A percentile compares a stretch with the other conserved stretches of the same genome.
Evolutionary conservation across 2,329 filamentous ascomycete species (phyloP).

Genomic region (Colletotrichum sp.): DNA sequence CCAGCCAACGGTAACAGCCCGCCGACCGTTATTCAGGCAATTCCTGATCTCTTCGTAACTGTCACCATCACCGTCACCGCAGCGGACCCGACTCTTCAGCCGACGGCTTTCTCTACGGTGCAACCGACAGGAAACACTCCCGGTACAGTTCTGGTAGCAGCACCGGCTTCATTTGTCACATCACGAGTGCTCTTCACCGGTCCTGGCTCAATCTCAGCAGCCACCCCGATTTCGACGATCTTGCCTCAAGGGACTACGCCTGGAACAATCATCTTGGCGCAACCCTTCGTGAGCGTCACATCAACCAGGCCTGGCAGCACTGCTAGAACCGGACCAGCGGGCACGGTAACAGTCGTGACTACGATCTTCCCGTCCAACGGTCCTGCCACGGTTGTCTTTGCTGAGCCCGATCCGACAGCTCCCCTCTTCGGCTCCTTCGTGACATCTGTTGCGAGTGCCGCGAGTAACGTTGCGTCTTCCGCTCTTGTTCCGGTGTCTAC

Average conservation of each 20-base stretch:
- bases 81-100: neutral
- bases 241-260: neutral
- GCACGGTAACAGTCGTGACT: neutral
- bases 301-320: neutral
- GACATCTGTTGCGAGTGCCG: neutral
- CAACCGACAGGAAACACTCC: neutral
- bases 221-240: slow-evolving; percentile 1
- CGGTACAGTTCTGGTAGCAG: slow-evolving; percentile 3
- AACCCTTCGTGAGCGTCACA: neutral
- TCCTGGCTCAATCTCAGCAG: neutral
- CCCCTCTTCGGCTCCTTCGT: neutral
- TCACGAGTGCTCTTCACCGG: neutral
- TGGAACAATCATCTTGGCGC: slow-evolving; percentile 9
- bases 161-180: neutral
- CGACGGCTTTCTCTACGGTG: neutral
- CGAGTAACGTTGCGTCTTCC: neutral
- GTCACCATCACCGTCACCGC: neutral
- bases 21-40: neutral
- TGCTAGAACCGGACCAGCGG: neutral
- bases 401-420: neutral
- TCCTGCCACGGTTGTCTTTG: neutral
- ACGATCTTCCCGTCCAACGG: neutral
- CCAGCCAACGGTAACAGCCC: neutral
- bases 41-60: neutral
- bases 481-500: neutral